These are phyloP conservation scores for Spatholobus suberectus DNA, from an alignment of 306 rosid species.

Conservation along the genomic window DNA sequence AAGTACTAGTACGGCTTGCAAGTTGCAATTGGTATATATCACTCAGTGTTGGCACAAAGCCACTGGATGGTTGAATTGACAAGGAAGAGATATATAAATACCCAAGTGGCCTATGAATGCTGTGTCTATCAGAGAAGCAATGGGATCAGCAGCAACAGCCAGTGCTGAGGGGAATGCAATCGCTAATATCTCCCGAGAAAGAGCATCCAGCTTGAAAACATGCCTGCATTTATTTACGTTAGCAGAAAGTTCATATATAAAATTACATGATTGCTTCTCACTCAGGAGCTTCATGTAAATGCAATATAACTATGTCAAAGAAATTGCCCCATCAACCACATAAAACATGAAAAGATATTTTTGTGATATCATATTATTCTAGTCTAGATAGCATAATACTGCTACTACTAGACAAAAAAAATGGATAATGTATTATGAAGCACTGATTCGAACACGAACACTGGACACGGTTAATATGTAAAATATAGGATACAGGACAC, in stretches of 20 bases:
- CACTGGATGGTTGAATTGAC: background rate
- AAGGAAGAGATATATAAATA: slow-evolving; percentile 10
- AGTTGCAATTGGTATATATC: background rate
- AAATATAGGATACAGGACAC: too few species aligned
- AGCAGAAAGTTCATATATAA: background rate
- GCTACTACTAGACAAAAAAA: background rate
- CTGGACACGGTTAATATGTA: too few species aligned
- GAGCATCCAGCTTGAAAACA: slow-evolving; percentile 72
- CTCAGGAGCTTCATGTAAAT: background rate
- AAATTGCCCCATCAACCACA: background rate
- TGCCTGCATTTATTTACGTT: slow-evolving; percentile 46
- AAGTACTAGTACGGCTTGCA: background rate
- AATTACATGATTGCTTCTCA: background rate
- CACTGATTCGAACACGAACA: too few species aligned
- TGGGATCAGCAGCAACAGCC: slow-evolving; percentile 96
- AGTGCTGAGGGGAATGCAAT: slow-evolving; percentile 90
- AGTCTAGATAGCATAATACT: background rate
- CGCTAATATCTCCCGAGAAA: slow-evolving; percentile 72
- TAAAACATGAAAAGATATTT: too few species aligned
- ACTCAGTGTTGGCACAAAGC: too few species aligned
- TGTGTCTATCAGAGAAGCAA: slow-evolving; percentile 93
- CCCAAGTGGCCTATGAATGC: slow-evolving; percentile 95
- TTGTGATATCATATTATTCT: too few species aligned
- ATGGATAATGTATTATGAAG: background rate
- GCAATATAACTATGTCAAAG: background rate